These are phyloP conservation scores for Euphrasia arctica DNA, from an alignment of 305 asterid species.

Conservation along the genomic window DNA sequence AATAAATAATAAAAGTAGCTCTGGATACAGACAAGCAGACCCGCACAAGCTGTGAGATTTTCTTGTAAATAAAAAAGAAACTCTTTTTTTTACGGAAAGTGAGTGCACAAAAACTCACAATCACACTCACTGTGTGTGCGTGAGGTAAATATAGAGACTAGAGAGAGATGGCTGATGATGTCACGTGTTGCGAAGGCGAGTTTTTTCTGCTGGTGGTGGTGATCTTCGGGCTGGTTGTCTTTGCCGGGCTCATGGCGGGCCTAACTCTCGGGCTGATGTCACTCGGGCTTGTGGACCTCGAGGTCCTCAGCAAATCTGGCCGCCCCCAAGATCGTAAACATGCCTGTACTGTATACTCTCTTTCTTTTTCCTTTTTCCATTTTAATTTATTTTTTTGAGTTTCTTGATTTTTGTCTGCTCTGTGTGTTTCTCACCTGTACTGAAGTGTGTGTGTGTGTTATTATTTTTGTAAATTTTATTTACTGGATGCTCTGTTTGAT, in stretches of 20 bases:
- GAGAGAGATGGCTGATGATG: conserved; percentile 49
- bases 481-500: conserved; percentile 19
- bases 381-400: conserved; percentile 13
- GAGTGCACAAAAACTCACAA: conserved; percentile 22
- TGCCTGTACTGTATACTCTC: conserved; percentile 53
- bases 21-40: conserved; percentile 24
- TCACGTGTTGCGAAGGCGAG: conserved; percentile 55
- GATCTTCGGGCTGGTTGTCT: conserved; percentile 63
- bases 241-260: conserved; percentile 99
- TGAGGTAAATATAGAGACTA: not conserved
- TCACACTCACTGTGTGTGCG: conserved; percentile 20
- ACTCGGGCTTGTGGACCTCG: conserved; percentile 97
- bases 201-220: conserved; percentile 49
- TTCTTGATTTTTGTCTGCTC: conserved; percentile 8
- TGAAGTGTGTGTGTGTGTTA: conserved; percentile 15
- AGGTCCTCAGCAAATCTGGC: conserved; percentile 96
- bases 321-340: conserved; percentile 83
- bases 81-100: conserved; percentile 17
- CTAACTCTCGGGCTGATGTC: conserved; percentile 97
- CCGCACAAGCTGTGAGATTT: conserved; percentile 33
- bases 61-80: conserved; percentile 9
- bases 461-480: conserved; percentile 19
- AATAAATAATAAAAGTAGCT: not conserved
- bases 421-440: conserved; percentile 18
- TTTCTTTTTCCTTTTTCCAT: conserved; percentile 16